Evolutionary conservation across 805 yeast genomes (phyloP).

Genomic region (Wickerhamomyces rabaulensis): DNA sequence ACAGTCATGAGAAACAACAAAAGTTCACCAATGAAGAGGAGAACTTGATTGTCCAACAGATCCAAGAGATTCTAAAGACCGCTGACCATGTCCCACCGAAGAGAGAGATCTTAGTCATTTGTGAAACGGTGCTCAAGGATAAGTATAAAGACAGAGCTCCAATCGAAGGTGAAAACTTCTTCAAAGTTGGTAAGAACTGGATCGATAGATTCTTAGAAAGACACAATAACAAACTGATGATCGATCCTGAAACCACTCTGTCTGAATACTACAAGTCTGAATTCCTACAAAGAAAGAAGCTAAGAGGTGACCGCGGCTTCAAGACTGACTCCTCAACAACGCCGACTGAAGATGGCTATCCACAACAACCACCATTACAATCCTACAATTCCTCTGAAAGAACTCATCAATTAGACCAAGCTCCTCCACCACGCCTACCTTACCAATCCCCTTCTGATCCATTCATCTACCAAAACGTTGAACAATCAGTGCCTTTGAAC

Average conservation of each 20-base stretch:
- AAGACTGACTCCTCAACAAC: conserved; percentile 12
- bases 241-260: conserved; percentile 16
- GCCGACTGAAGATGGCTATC: conserved; percentile 10
- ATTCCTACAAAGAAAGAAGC: conserved; percentile 20
- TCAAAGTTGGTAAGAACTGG: conserved; percentile 27
- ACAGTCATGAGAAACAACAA: conserved; percentile 26
- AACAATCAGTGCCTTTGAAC: conserved; percentile 4
- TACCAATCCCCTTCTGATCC: conserved; percentile 7
- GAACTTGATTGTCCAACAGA: conserved; percentile 13
- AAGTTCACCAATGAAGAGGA: conserved; percentile 26
- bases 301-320: conserved; percentile 18
- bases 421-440: conserved; percentile 3
- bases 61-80: conserved; percentile 17
- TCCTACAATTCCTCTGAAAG: conserved; percentile 2
- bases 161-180: conserved; percentile 11
- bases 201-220: conserved; percentile 25
- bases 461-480: conserved; percentile 8
- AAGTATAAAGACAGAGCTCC: conserved; percentile 16
- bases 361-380: conserved; percentile 6
- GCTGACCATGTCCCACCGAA: conserved; percentile 22
- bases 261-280: conserved; percentile 25
- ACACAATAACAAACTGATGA: conserved; percentile 23
- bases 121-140: conserved; percentile 19
- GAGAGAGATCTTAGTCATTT: conserved; percentile 19
- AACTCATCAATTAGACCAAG: conserved; percentile 1